Percentiles rank a stretch among this genome's conserved stretches.
These are phyloP conservation scores for Xylaria multiplex DNA, from an alignment of 2,329 filamentous ascomycete species.

Conservation along the genomic window DNA sequence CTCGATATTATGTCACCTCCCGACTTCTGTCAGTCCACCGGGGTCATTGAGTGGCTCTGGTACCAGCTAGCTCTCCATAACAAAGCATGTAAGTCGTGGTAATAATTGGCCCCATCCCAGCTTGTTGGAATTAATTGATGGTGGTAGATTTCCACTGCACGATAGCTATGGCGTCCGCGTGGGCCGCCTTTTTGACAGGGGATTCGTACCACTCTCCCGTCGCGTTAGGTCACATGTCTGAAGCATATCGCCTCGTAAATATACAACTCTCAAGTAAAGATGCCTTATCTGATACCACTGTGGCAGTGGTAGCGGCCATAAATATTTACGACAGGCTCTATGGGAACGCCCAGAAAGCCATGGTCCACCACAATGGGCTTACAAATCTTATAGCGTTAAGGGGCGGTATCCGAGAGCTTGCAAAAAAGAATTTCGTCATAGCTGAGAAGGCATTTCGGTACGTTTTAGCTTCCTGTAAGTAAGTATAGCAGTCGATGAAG, in stretches of 20 bases:
- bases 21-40: constrained; percentile 24
- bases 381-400: constrained; percentile 22
- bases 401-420: constrained; percentile 30
- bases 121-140: not conserved
- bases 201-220: constrained; percentile 22
- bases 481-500: not conserved
- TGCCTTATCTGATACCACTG: constrained; percentile 43
- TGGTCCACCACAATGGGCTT: constrained; percentile 32
- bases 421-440: constrained; percentile 24
- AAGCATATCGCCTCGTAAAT: constrained; percentile 41
- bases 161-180: constrained; percentile 28
- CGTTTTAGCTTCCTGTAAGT: not conserved
- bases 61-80: constrained; percentile 28
- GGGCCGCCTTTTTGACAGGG: constrained; percentile 27
- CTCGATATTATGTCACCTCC: constrained; percentile 25
- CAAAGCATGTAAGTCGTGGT: constrained; percentile 33
- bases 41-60: constrained; percentile 27
- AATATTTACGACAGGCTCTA: constrained; percentile 42
- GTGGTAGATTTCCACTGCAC: constrained; percentile 34
- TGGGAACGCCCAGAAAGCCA: constrained; percentile 26
- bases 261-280: constrained; percentile 38
- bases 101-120: not conserved
- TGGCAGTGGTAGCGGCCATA: constrained; percentile 45
- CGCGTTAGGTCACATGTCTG: constrained; percentile 40
- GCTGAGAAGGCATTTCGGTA: constrained; percentile 34